These are phyloP conservation scores for Penicillium robsamsonii DNA, from an alignment of 495 filamentous ascomycete genomes.

Conservation along the genomic window DNA sequence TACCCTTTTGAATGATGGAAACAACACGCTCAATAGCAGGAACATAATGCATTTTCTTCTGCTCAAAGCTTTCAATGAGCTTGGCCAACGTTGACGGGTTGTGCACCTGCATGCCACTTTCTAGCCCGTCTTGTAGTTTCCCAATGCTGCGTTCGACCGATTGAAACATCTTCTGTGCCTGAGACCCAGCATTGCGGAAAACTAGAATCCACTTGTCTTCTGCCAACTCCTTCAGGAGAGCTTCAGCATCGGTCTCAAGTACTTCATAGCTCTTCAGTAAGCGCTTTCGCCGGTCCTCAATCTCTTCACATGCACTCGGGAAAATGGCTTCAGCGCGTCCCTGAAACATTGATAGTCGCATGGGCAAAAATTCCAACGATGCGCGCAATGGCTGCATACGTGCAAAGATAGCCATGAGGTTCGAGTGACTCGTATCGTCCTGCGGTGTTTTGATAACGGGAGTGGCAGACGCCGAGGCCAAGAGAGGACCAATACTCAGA, in stretches of 20 bases:
- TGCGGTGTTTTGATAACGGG: slow-evolving; percentile 58
- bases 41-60: slow-evolving; percentile 91
- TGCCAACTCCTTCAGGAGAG: slow-evolving; percentile 79
- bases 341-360: slow-evolving; percentile 85
- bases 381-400: slow-evolving; percentile 91
- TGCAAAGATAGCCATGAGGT: slow-evolving; percentile 82
- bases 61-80: slow-evolving; percentile 89
- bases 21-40: slow-evolving; percentile 91
- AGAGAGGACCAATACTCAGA: slow-evolving; percentile 60
- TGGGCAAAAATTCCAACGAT: slow-evolving; percentile 94
- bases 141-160: slow-evolving; percentile 81
- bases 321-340: slow-evolving; percentile 70
- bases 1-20: slow-evolving; percentile 86
- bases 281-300: slow-evolving; percentile 64
- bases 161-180: slow-evolving; percentile 92
- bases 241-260: slow-evolving; percentile 83
- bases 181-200: slow-evolving; percentile 87
- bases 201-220: slow-evolving; percentile 95
- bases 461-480: slow-evolving; percentile 55
- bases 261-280: slow-evolving; percentile 79
- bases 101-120: slow-evolving; percentile 66
- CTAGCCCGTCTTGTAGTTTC: slow-evolving; percentile 79
- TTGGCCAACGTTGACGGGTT: slow-evolving; percentile 65
- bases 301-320: slow-evolving; percentile 84
- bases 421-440: slow-evolving; percentile 74